These are phyloP conservation scores for Kluyveromyces nonfermentans DNA, from an alignment of 805 yeast species.

Conservation along the genomic window DNA sequence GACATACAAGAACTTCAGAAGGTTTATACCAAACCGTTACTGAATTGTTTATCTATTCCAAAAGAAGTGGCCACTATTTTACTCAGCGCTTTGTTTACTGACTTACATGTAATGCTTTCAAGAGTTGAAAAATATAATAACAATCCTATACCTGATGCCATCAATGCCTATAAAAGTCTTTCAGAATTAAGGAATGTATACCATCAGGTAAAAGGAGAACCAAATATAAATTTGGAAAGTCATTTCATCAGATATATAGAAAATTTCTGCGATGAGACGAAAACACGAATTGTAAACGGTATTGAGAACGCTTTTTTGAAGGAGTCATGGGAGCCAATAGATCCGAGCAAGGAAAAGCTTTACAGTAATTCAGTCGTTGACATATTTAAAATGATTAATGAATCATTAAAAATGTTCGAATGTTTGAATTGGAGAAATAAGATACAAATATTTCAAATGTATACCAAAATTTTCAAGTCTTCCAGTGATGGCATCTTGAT, in stretches of 20 bases:
- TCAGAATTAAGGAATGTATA: constrained; percentile 44
- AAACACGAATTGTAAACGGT: constrained; percentile 37
- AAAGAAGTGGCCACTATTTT: constrained; percentile 39
- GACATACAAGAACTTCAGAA: constrained; percentile 46
- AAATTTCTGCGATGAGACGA: constrained; percentile 35
- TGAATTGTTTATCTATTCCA: constrained; percentile 48
- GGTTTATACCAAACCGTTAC: constrained; percentile 49
- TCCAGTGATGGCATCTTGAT: constrained; percentile 51
- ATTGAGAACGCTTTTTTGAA: constrained; percentile 45
- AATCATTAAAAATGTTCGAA: constrained; percentile 46
- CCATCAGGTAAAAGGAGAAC: constrained; percentile 36
- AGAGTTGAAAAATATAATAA: constrained; percentile 37
- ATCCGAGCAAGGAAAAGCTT: constrained; percentile 31
- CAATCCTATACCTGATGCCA: constrained; percentile 44
- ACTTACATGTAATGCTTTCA: constrained; percentile 40
- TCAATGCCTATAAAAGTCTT: constrained; percentile 46
- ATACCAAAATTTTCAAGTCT: constrained; percentile 51
- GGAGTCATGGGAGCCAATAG: constrained; percentile 50
- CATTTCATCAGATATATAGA: constrained; percentile 42
- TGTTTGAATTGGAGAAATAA: constrained; percentile 58
- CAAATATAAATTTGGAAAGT: constrained; percentile 43
- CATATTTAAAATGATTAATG: constrained; percentile 52
- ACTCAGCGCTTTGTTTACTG: constrained; percentile 46
- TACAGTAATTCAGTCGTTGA: constrained; percentile 60
- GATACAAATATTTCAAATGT: constrained; percentile 50